Percentiles rank a stretch among this genome's conserved stretches.
These are phyloP conservation scores for Ceratocystis cacaofunesta DNA, from an alignment of 2,329 filamentous ascomycete species.

Conservation along the genomic window DNA sequence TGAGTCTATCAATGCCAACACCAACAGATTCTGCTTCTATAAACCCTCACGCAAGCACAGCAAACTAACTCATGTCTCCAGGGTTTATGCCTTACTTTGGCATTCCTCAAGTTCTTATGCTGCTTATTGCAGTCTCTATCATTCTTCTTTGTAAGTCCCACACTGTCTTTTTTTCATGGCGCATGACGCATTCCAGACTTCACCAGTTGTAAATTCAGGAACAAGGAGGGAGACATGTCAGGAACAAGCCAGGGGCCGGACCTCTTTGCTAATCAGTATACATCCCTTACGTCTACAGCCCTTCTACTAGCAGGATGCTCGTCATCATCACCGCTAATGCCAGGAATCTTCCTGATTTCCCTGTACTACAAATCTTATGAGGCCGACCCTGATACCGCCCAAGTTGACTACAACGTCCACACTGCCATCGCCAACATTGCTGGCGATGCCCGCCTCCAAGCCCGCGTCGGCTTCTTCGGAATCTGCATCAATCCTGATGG, in stretches of 20 bases:
- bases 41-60: not conserved
- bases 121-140: conserved; percentile 83
- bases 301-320: conserved; percentile 90
- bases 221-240: not conserved
- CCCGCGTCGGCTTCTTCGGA: conserved; percentile 92
- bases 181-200: not conserved
- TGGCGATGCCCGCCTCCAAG: conserved; percentile 66
- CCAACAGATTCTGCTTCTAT: not conserved
- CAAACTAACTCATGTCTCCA: conserved; percentile 21
- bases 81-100: conserved; percentile 55
- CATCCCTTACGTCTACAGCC: conserved; percentile 37
- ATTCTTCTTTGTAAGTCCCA: conserved; percentile 73
- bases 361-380: conserved; percentile 87
- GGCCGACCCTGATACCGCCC: conserved; percentile 65
- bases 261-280: not conserved
- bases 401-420: conserved; percentile 80
- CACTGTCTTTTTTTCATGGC: not conserved
- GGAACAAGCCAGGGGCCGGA: not conserved
- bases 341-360: conserved; percentile 93
- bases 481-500: conserved; percentile 90
- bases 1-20: not conserved
- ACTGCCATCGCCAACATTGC: conserved; percentile 82
- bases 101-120: conserved; percentile 86
- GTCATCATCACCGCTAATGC: conserved; percentile 87
- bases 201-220: not conserved